Conservation (phyloP, 2,329 filamentous ascomycete species). For the Aspergillus texensis region DNA sequence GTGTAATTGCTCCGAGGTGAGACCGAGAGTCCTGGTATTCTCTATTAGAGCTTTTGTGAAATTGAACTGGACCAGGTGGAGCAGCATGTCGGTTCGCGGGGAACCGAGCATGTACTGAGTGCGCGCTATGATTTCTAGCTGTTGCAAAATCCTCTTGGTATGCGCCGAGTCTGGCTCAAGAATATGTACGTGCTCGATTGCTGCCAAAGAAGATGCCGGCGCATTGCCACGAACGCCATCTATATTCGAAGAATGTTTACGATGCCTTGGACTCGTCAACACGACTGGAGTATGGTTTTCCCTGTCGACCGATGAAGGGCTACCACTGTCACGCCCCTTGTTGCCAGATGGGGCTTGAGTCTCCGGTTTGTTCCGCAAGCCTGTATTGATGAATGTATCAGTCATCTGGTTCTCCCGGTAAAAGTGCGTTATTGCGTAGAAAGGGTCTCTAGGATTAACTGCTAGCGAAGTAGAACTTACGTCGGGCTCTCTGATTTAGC, state of each 20-base stretch:
- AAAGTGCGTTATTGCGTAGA: background rate
- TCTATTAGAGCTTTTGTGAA: conserved; percentile 19
- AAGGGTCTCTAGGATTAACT: too few species aligned
- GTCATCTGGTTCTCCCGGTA: background rate
- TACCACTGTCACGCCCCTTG: background rate
- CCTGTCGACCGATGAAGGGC: too few species aligned
- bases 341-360: background rate
- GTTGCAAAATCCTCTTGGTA: background rate
- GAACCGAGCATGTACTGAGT: conserved; percentile 12
- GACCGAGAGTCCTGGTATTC: conserved; percentile 16
- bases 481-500: conserved; percentile 14
- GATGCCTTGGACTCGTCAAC: background rate
- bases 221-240: background rate
- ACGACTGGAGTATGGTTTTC: background rate
- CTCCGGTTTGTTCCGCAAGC: background rate
- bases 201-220: background rate
- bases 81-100: conserved; percentile 20
- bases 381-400: background rate
- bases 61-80: conserved; percentile 22
- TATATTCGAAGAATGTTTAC: background rate
- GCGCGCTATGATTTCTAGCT: conserved; percentile 3
- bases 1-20: conserved; percentile 11
- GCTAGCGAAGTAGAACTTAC: conserved; percentile 18
- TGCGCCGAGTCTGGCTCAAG: background rate
- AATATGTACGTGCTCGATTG: conserved; percentile 6